Conservation (phyloP, 2,329 filamentous ascomycete species). For the Neophaeococcomyces mojaviensis region DNA sequence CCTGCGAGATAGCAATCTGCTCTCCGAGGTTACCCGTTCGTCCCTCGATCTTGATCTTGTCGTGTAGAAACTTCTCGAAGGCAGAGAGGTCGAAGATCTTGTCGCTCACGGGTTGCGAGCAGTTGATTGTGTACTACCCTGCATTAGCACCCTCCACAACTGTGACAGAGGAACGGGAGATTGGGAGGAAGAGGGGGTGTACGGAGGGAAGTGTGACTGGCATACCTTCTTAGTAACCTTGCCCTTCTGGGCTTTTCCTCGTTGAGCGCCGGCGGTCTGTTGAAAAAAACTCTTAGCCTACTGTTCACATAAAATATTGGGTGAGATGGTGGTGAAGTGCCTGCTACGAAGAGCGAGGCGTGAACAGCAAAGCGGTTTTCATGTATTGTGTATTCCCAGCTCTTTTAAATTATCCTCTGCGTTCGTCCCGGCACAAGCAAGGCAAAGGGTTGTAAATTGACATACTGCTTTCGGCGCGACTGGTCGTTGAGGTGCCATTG, state of each 20-base stretch:
- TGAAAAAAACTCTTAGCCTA: constrained; percentile 76
- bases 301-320: constrained; percentile 45
- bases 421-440: too few species aligned
- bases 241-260: constrained; percentile 30
- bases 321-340: constrained; percentile 6
- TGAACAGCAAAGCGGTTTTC: constrained; percentile 90
- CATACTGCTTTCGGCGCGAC: constrained; percentile 8
- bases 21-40: constrained; percentile 97
- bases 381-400: constrained; percentile 68
- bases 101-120: constrained; percentile 93
- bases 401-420: not conserved
- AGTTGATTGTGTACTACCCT: constrained; percentile 99
- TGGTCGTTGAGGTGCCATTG: constrained; percentile 27
- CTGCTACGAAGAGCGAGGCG: constrained; percentile 26
- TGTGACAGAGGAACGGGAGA: not conserved
- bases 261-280: constrained; percentile 35
- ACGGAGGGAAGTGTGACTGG: too few species aligned
- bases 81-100: constrained; percentile 99
- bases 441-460: too few species aligned
- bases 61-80: constrained; percentile 99
- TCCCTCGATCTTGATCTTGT: constrained; percentile 99
- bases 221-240: constrained; percentile 45
- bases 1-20: constrained; percentile 78
- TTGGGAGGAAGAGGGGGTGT: constrained; percentile 8
- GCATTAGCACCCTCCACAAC: constrained; percentile 4